phyloP scores from a whole-genome alignment of 2,329 filamentous ascomycete genomes.

The Trichoderma gracile region DNA sequence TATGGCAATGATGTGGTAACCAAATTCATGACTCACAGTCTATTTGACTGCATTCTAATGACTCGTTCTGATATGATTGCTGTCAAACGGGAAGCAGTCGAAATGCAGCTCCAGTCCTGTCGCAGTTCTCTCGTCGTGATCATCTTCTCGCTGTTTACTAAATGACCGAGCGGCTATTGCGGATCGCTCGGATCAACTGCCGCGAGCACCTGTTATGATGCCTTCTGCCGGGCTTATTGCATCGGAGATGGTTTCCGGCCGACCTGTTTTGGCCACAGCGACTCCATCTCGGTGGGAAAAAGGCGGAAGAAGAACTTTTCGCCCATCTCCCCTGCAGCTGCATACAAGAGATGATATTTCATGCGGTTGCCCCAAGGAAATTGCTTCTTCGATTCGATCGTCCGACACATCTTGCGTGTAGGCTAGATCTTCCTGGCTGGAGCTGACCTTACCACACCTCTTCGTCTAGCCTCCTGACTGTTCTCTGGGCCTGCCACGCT shows the following conservation, averaged over 20 bases:
- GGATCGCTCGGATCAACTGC: not conserved
- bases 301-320: not conserved
- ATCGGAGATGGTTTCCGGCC: not conserved
- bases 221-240: not conserved
- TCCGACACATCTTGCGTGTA: not conserved
- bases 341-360: not conserved
- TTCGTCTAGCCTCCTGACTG: not conserved
- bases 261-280: too few relatives aligned
- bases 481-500: not conserved
- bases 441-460: not conserved
- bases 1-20: too few relatives aligned
- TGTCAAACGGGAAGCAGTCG: too few relatives aligned
- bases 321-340: not conserved
- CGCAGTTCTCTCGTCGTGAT: too few relatives aligned
- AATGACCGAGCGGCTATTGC: not conserved
- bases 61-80: too few relatives aligned
- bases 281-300: not conserved
- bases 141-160: not conserved
- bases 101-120: too few relatives aligned
- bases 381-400: too few relatives aligned
- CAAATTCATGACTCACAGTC: too few relatives aligned
- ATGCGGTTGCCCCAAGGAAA: too few relatives aligned
- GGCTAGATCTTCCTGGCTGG: not conserved
- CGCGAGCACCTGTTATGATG: not conserved
- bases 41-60: too few relatives aligned